Percentiles rank a stretch among this genome's conserved stretches.
phyloP scores from a whole-genome alignment of 352 stramenopile genomes.

The Phytophthora boehmeriae region DNA sequence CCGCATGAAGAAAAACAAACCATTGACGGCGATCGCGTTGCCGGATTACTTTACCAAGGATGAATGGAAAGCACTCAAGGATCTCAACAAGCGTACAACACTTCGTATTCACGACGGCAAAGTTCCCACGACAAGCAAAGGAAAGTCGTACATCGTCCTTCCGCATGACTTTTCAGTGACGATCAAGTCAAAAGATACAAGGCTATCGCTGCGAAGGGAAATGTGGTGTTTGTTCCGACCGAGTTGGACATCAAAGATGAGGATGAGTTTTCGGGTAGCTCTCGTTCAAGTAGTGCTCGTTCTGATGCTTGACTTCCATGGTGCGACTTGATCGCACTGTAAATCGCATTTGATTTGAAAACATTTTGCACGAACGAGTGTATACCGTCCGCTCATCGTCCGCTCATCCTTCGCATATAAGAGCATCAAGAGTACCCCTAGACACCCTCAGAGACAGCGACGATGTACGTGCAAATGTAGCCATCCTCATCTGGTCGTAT shows the following conservation, averaged over 20 bases:
- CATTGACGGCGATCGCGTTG: slow-evolving; percentile 4
- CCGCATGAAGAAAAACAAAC: slow-evolving; percentile 13
- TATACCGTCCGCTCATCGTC: neutral
- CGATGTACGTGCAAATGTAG: no score
- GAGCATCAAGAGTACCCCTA: neutral
- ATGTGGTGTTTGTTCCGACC: slow-evolving; percentile 1
- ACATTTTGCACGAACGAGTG: no score
- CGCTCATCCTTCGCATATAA: neutral
- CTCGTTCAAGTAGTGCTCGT: slow-evolving; percentile 8
- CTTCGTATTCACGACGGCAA: slow-evolving; percentile 21
- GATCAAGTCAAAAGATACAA: slow-evolving; percentile 15
- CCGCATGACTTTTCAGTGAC: slow-evolving; percentile 10
- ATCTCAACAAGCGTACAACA: slow-evolving; percentile 13
- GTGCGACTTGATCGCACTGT: no score
- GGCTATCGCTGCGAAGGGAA: slow-evolving; percentile 11
- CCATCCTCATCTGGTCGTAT: no score
- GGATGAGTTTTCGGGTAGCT: slow-evolving; percentile 18
- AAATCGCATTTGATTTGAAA: no score
- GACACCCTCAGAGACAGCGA: neutral
- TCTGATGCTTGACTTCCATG: slow-evolving; percentile 14
- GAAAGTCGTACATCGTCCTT: slow-evolving; percentile 21
- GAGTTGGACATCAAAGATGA: slow-evolving; percentile 24
- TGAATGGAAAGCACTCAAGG: slow-evolving; percentile 10
- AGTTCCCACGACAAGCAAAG: slow-evolving; percentile 22
- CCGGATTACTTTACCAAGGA: slow-evolving; percentile 13